These are phyloP conservation scores for Penicillium angulare DNA, from an alignment of 495 filamentous ascomycete genomes.

Conservation along the genomic window DNA sequence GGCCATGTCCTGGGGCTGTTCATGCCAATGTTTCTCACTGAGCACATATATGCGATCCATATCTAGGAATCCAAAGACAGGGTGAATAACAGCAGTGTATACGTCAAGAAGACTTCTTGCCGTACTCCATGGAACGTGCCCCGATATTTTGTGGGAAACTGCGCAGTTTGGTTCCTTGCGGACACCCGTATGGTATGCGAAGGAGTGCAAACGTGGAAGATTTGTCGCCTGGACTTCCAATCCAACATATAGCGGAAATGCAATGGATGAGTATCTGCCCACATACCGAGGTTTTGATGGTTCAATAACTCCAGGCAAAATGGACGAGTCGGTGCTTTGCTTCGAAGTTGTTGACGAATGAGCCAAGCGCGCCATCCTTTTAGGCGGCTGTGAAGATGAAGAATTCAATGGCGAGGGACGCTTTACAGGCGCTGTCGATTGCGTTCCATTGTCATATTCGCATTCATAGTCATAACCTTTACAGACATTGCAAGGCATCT, in stretches of 20 bases:
- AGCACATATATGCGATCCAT: conserved; percentile 16
- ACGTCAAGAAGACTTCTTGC: conserved; percentile 24
- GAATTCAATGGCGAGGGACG: background rate
- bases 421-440: conserved; percentile 3
- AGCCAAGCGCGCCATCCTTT: conserved; percentile 5
- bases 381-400: background rate
- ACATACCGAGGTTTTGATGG: conserved; percentile 32
- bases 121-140: conserved; percentile 24
- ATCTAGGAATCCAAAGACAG: conserved; percentile 42
- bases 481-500: conserved; percentile 39
- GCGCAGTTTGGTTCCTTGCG: conserved; percentile 24
- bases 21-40: conserved; percentile 28
- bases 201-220: conserved; percentile 44
- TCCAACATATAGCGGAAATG: conserved; percentile 41
- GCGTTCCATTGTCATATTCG: conserved; percentile 21
- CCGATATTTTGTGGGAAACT: conserved; percentile 11
- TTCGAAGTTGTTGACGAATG: background rate
- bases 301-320: conserved; percentile 17
- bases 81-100: conserved; percentile 36
- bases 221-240: conserved; percentile 36
- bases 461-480: conserved; percentile 42
- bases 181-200: conserved; percentile 43
- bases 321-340: conserved; percentile 9
- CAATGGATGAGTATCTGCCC: conserved; percentile 40
- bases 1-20: conserved; percentile 15